A percentile compares a stretch with the other conserved stretches of the same genome.
Evolutionary conservation across 345 rosid genomes (phyloP).

Genomic region (Hibiscus trionum): DNA sequence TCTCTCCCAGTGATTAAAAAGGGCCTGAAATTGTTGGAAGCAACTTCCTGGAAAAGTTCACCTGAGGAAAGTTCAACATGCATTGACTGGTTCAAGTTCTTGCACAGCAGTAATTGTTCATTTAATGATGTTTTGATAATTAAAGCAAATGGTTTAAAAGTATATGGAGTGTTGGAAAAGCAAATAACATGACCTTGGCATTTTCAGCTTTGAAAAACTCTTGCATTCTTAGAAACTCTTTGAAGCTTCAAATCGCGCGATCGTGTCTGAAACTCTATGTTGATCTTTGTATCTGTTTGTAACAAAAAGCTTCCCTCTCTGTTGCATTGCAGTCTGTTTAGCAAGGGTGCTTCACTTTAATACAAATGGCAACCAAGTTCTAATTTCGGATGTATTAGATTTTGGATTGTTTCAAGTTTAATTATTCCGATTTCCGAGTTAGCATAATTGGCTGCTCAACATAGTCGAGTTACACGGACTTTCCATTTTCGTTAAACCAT

Average conservation of each 20-base stretch:
- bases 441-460: not conserved
- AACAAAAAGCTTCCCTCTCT: too few relatives aligned
- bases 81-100: not conserved
- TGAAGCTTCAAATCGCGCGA: too few relatives aligned
- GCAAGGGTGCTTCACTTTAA: not conserved
- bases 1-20: not conserved
- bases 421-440: not conserved
- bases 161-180: too few relatives aligned
- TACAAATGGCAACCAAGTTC: not conserved
- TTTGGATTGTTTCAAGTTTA: not conserved
- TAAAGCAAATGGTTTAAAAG: too few relatives aligned
- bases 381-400: not conserved
- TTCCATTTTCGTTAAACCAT: not conserved
- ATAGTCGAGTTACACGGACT: not conserved
- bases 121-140: too few relatives aligned
- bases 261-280: too few relatives aligned
- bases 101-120: not conserved
- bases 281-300: too few relatives aligned
- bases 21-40: not conserved
- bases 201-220: too few relatives aligned
- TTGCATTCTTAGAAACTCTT: too few relatives aligned
- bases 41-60: not conserved
- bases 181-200: too few relatives aligned
- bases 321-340: too few relatives aligned
- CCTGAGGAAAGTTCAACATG: not conserved